phyloP scores from a whole-genome alignment of 805 yeast species.

The Saccharomyces kudriavzevii region DNA sequence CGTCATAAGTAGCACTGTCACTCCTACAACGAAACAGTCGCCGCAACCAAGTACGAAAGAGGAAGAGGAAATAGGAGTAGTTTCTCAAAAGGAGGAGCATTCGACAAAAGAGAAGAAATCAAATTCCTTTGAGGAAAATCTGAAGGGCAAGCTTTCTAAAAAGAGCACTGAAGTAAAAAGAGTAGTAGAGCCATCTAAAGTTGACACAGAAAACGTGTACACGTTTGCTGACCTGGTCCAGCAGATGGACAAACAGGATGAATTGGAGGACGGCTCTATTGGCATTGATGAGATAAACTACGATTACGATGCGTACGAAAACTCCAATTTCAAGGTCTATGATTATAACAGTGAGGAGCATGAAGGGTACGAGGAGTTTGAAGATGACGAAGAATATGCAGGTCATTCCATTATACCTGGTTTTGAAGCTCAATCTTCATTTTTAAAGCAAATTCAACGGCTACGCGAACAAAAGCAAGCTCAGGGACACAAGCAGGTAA shows the following conservation, averaged over 20 bases:
- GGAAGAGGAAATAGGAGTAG: not conserved
- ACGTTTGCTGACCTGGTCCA: conserved; percentile 29
- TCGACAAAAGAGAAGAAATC: conserved; percentile 9
- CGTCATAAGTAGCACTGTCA: conserved; percentile 41
- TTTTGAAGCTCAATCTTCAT: conserved; percentile 17
- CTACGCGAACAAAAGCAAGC: conserved; percentile 9
- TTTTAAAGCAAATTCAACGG: conserved; percentile 22
- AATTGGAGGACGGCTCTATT: conserved; percentile 19
- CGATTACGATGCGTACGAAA: conserved; percentile 16
- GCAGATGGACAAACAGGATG: conserved; percentile 27
- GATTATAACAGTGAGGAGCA: conserved; percentile 5
- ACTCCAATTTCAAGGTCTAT: not conserved
- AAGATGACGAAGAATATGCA: conserved; percentile 16
- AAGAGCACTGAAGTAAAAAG: conserved; percentile 28
- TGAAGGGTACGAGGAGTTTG: conserved; percentile 13
- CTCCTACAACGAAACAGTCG: conserved; percentile 28
- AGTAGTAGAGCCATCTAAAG: conserved; percentile 3
- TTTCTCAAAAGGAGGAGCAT: not conserved
- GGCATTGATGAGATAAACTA: conserved; percentile 16
- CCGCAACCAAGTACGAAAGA: not conserved
- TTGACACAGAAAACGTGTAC: conserved; percentile 23
- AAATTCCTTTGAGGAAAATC: conserved; percentile 10
- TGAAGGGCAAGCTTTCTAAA: conserved; percentile 53
- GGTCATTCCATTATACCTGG: conserved; percentile 19
- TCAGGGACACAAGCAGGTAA: not conserved